Conservation (phyloP, 2,329 filamentous ascomycete species). For the Epichloe gansuensis region DNA sequence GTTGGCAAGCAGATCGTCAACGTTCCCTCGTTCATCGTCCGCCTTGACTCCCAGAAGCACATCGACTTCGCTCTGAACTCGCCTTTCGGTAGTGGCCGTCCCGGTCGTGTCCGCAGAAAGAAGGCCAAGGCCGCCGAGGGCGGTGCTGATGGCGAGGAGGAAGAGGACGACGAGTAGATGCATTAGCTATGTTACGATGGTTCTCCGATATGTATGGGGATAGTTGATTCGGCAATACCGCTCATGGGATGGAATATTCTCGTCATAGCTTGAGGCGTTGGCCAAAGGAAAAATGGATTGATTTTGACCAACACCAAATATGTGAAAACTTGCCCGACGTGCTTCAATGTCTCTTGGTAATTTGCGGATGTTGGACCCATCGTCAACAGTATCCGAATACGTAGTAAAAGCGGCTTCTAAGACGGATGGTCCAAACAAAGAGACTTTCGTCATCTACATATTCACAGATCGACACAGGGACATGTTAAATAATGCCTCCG, state of each 20-base stretch:
- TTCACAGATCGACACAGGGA: too few relatives aligned
- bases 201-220: conserved; percentile 18
- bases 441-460: too few relatives aligned
- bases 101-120: conserved; percentile 98
- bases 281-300: conserved; percentile 35
- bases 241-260: conserved; percentile 27
- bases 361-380: not conserved
- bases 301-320: conserved; percentile 20
- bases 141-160: conserved; percentile 67
- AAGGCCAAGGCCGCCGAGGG: conserved; percentile 95
- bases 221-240: conserved; percentile 22
- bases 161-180: conserved; percentile 69
- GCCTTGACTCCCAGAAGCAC: conserved; percentile 99
- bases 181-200: conserved; percentile 19
- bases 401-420: too few relatives aligned
- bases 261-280: conserved; percentile 41
- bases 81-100: conserved; percentile 93
- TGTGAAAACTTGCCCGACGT: not conserved
- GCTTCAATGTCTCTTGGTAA: not conserved
- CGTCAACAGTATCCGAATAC: too few relatives aligned
- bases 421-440: too few relatives aligned
- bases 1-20: conserved; percentile 99
- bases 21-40: conserved; percentile 98
- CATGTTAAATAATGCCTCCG: too few relatives aligned
- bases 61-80: conserved; percentile 98